Evolutionary conservation across 495 filamentous ascomycete species (phyloP), one percentile per base, ranked within the genome.

Genomic region (Bryoglossum gracile): DNA sequence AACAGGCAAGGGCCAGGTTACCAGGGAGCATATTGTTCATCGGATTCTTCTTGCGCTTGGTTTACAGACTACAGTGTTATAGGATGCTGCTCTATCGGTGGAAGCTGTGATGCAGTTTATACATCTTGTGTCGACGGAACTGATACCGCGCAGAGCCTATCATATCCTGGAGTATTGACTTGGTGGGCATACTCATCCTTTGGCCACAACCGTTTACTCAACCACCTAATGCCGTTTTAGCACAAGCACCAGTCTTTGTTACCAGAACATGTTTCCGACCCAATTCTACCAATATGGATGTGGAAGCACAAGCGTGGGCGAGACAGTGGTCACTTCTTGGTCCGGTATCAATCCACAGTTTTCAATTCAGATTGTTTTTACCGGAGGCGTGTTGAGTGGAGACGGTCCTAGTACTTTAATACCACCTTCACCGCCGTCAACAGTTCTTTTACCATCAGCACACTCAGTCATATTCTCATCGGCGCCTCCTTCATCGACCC

Each of bases 1-100:
- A 36, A 16, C 33, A 36, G 33, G 33, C 33, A 36, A 36, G 33
- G 33, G n/a, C 4, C 33, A 36, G 13, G 11, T n/a, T 4, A 4
- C 11, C 33, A 36, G 18, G 18, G 18, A 11, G 33, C 18, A 4
- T 36, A 36, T 16, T 36, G 33, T 16, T 36, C 33, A 36, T 36
- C 33, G 33, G 33, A 16, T 4, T 36, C 33, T 4, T 36, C 33
- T 36, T 36, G 33, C 18, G 33, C 33, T 36, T 36, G 33, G 33
- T 36, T 36, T 13, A 36, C 33, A 11, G 33, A 36, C 33, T 36
- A 36, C 33, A 36, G 33, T 36, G 33, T 36, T 16, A 36, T 36
- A 36, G 33, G 33, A 36, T 36, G 33, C 33, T 36, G 33, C 33
- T 36, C 33, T 4, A 36, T 36, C 18, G n/a, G 13, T 36, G 33